A percentile compares a stretch with the other conserved stretches of the same genome.
Conservation (phyloP, 768 basidiomycete genomes). For the Tephrocybe sp. region DNA sequence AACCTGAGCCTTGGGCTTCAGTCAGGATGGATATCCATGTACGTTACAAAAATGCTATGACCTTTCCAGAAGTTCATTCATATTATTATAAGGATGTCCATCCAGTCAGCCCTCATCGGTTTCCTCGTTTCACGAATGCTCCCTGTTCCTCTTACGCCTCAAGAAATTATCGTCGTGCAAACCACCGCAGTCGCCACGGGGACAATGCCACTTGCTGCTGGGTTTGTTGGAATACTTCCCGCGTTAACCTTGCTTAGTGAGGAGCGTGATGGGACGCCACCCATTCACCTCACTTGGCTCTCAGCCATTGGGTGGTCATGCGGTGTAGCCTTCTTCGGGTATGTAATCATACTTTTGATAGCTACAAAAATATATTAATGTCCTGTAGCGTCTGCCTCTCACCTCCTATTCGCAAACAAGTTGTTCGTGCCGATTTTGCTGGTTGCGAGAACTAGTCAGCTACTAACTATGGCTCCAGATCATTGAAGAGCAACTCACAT, state of each 20-base stretch:
- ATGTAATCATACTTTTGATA: conserved; percentile 1
- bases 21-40: conserved; percentile 91
- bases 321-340: conserved; percentile 94
- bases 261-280: conserved; percentile 70
- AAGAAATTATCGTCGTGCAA: conserved; percentile 92
- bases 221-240: conserved; percentile 90
- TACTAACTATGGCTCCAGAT: conserved; percentile 47
- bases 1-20: conserved; percentile 87
- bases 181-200: conserved; percentile 96
- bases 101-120: conserved; percentile 91
- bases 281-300: conserved; percentile 72
- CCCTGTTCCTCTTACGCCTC: conserved; percentile 73
- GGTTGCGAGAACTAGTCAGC: conserved; percentile 6
- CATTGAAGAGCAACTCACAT: conserved; percentile 89
- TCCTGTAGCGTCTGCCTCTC: conserved; percentile 83
- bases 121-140: conserved; percentile 80
- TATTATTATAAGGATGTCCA: conserved; percentile 73
- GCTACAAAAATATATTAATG: conserved; percentile 1
- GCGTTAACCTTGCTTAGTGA: conserved; percentile 78
- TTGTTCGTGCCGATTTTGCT: conserved; percentile 44
- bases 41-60: conserved; percentile 20
- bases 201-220: conserved; percentile 80
- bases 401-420: conserved; percentile 91
- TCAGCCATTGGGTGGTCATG: conserved; percentile 83
- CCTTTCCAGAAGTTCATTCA: not conserved